Evolutionary conservation across 2,329 filamentous ascomycete genomes (phyloP), one percentile per base, ranked within the genome.

Genomic region (Sclerotinia trifoliorum): DNA sequence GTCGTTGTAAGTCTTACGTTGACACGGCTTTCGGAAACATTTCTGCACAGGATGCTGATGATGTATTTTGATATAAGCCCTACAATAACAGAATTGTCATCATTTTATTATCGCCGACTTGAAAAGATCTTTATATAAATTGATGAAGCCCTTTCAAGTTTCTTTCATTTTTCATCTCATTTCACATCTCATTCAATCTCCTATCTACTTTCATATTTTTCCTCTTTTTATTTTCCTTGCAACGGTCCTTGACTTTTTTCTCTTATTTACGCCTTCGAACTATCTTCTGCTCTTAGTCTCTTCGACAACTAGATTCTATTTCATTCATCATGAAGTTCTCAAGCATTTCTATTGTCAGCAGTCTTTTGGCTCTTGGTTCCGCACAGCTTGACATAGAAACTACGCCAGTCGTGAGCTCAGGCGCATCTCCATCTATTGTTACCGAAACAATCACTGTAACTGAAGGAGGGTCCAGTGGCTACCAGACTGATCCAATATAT

Each of bases 311-410:
- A 35, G 2, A 21, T 61, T 32, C 2, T 26, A n/a, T n/a, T 29
- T 55, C 24, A 24, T 62, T 70, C 68, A 71, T 62, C 58, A 74
- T 73, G 72, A 73, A 73, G 67, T 66, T 74, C 71, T 71, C 72
- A 46, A 71, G 44, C 58, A 65, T 73, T 52, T 66, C 71, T 24
- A 49, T 56, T 3, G 35, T 73, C 51, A 49, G 32, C 19, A 57
- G 61, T n/a, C 24, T 73, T 35, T 64, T 74, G 26, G 58, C 68
- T 42, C 35, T 71, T 42, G 49, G 63, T 13, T 69, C 71, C 11
- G 71, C 72, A 29, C 57, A 63, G 24, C 26, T 66, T 13, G 66
- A 71, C 42, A 70, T 51, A 4, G 56, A 61, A 52, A 67, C 65
- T 6, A 5, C 54, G 5, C 46, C 46, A 17, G 56, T 67, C 7